Conservation (phyloP, 352 stramenopile genomes). For the Globisporangium megalacanthum region DNA sequence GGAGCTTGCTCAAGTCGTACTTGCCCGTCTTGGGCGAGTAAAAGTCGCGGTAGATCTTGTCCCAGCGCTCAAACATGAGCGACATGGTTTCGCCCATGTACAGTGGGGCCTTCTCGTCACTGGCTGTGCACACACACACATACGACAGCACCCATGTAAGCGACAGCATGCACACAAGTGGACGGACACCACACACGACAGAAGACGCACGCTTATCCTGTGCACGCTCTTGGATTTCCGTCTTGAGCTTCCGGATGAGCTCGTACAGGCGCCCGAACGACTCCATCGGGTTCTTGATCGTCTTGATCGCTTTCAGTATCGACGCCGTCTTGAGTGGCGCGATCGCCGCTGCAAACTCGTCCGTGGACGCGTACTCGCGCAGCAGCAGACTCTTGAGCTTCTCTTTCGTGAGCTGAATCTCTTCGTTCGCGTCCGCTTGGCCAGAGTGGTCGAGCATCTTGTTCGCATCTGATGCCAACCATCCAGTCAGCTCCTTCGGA, state of each 20-base stretch:
- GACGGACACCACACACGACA: background rate
- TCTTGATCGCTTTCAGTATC: slow-evolving; percentile 67
- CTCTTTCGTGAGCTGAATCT: slow-evolving; percentile 75
- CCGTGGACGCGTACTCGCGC: slow-evolving; percentile 57
- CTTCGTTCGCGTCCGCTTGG: slow-evolving; percentile 95
- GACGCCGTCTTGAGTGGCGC: slow-evolving; percentile 72
- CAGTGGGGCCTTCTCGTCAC: slow-evolving; percentile 80
- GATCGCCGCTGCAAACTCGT: slow-evolving; percentile 62
- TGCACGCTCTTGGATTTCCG: slow-evolving; percentile 68
- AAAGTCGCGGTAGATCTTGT: slow-evolving; percentile 94
- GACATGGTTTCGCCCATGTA: slow-evolving; percentile 97
- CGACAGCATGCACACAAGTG: background rate
- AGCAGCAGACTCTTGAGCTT: slow-evolving; percentile 91
- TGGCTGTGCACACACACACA: slow-evolving; percentile 64
- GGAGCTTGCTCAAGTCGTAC: slow-evolving; percentile 95
- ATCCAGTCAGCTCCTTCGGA: background rate
- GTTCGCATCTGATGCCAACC: slow-evolving; percentile 55
- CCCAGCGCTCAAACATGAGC: slow-evolving; percentile 91
- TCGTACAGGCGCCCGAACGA: slow-evolving; percentile 64
- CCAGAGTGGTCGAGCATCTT: slow-evolving; percentile 99
- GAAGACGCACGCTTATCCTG: slow-evolving; percentile 54
- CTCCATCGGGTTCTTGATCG: slow-evolving; percentile 82
- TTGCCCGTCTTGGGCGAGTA: slow-evolving; percentile 88
- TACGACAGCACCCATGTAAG: background rate
- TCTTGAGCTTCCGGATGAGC: slow-evolving; percentile 66